A percentile compares a stretch with the other conserved stretches of the same genome.
Conservation (phyloP, 768 basidiomycete species). For the Dioszegia aurantiaca region DNA sequence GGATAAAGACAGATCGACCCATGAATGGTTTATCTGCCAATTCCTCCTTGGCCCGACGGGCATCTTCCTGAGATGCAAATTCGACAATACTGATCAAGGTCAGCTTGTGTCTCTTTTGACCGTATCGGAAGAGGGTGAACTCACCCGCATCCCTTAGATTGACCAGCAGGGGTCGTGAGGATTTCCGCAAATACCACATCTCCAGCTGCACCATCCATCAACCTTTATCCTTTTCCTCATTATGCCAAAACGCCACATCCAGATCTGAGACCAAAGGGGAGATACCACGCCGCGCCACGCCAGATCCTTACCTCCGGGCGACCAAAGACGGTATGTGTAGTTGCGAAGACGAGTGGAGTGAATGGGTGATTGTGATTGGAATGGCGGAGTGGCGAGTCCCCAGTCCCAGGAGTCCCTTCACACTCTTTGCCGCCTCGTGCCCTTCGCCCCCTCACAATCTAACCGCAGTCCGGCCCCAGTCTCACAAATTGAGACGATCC, state of each 20-base stretch:
- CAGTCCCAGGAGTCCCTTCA: too few relatives aligned
- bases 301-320: background rate
- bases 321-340: too few relatives aligned
- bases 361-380: too few relatives aligned
- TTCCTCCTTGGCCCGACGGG: slow-evolving; percentile 83
- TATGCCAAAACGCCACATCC: slow-evolving; percentile 4
- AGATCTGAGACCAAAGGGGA: background rate
- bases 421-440: too few relatives aligned
- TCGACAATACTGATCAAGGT: slow-evolving; percentile 80
- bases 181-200: slow-evolving; percentile 99
- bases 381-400: too few relatives aligned
- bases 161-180: slow-evolving; percentile 88
- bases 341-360: background rate
- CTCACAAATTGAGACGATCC: too few relatives aligned
- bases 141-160: slow-evolving; percentile 99
- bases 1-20: slow-evolving; percentile 91
- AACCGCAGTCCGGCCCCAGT: too few relatives aligned
- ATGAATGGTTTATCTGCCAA: slow-evolving; percentile 85
- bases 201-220: slow-evolving; percentile 66
- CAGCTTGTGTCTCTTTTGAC: background rate
- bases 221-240: slow-evolving; percentile 7
- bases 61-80: slow-evolving; percentile 82
- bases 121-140: slow-evolving; percentile 50
- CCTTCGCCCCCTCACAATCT: too few relatives aligned
- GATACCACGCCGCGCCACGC: slow-evolving; percentile 1